Percentiles rank a stretch among this genome's conserved stretches.
These are phyloP conservation scores for Torulaspora gathmanii DNA, from an alignment of 805 yeast species.

Conservation along the genomic window DNA sequence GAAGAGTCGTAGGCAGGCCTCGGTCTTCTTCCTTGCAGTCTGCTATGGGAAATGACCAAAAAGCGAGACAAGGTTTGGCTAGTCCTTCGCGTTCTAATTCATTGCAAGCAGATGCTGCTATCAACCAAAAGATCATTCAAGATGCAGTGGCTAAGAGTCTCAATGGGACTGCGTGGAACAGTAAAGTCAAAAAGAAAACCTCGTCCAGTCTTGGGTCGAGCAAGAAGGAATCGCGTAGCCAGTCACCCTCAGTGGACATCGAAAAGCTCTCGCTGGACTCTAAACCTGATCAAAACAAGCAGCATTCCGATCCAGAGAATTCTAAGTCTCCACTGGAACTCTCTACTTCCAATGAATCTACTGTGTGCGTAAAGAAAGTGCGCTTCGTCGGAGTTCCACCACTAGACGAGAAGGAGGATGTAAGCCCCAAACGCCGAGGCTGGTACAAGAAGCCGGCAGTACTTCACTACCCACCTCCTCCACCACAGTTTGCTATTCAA, in stretches of 20 bases:
- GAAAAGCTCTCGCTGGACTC: slow-evolving; percentile 4
- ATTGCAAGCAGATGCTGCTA: slow-evolving; percentile 26
- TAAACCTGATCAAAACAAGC: not conserved
- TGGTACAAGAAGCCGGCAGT: slow-evolving; percentile 38
- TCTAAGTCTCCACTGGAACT: not conserved
- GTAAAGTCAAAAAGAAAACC: not conserved
- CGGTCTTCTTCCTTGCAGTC: slow-evolving; percentile 36
- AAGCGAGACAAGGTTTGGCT: not conserved
- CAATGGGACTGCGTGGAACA: not conserved
- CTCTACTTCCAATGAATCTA: not conserved
- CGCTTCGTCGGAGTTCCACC: slow-evolving; percentile 38
- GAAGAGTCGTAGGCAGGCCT: slow-evolving; percentile 19
- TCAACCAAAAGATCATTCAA: slow-evolving; percentile 30
- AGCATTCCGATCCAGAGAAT: not conserved
- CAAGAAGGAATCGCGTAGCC: not conserved
- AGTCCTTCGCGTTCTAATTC: slow-evolving; percentile 30
- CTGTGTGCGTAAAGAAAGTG: slow-evolving; percentile 26
- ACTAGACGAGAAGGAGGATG: slow-evolving; percentile 29
- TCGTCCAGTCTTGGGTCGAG: not conserved
- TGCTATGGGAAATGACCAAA: slow-evolving; percentile 8
- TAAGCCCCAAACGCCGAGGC: slow-evolving; percentile 33
- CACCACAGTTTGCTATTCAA: slow-evolving; percentile 19
- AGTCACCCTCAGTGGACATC: slow-evolving; percentile 6
- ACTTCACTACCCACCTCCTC: slow-evolving; percentile 34
- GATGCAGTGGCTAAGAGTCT: slow-evolving; percentile 14